Base-by-base conservation (phyloP, 202 grass and related monocot genomes). In the Elaeis oleifera region DNA sequence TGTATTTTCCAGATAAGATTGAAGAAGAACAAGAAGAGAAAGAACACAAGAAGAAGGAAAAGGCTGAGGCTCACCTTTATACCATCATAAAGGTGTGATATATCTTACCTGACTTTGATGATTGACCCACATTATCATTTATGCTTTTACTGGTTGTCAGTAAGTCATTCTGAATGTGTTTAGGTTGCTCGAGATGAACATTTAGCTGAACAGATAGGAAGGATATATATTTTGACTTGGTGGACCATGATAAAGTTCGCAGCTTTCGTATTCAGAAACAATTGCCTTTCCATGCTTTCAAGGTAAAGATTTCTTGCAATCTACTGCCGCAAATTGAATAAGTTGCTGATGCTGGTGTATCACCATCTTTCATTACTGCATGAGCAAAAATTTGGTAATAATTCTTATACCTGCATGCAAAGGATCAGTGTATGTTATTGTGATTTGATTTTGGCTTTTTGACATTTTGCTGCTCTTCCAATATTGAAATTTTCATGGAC, bases 1-100 rank as follows among this genome's bases (percentile, higher is more conserved):
- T 44, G 2, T 44, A 3, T 29, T 20, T 64, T 27, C 18, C 79
- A 90, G 87, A 57, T 71, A 72, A 86, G 79, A 61, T 74, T 86
- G 61, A 86, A 65, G 79, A 86, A 76, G 87, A 90, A 70, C 77
- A 75, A 0, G 83, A 90, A 83, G 87, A 90, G 19, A 90, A 78
- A 31, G 87, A 90, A 23, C 62, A 69, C 36, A 86, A 86, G 63
- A 90, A 83, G 68, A 90, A 75, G 25, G 83, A 90, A 71, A 90
- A 86, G 74, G 79, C 87, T 51, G 87, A 90, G 65, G 87, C 87
- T 69, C 87, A 90, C 74, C 82, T 90, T 73, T 90, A 66, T 81
- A 86, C 73, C 48, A 61, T 78, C 19, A 74, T 90, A 53, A 90
- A 90, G 87, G 87, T 90, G 68, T 56, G 21, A 16, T n/a, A 76